Percentiles rank a stretch among this genome's conserved stretches.
phyloP scores from a whole-genome alignment of 805 yeast genomes.

The Torulaspora quercuum region DNA sequence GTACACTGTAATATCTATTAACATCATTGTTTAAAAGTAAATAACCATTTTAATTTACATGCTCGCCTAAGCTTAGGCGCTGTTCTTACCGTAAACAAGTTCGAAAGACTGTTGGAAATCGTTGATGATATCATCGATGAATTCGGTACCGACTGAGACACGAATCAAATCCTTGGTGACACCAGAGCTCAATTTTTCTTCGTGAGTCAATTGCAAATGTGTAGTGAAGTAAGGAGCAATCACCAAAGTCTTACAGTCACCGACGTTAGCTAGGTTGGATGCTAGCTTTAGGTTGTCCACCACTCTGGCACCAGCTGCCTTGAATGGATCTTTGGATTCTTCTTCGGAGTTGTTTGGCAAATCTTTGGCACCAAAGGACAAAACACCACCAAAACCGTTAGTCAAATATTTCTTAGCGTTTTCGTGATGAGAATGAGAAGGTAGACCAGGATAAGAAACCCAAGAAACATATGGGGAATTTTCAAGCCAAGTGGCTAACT shows the following conservation, averaged over 20 bases:
- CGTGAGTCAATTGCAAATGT: constrained; percentile 83
- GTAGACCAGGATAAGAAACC: constrained; percentile 92
- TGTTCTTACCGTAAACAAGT: constrained; percentile 44
- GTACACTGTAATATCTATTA: constrained; percentile 1
- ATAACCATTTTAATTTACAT: constrained; percentile 1
- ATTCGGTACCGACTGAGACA: constrained; percentile 87
- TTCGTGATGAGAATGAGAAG: constrained; percentile 71
- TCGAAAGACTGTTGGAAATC: constrained; percentile 87
- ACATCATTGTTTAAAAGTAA: constrained; percentile 1
- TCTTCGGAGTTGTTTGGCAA: constrained; percentile 37
- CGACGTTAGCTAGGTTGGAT: constrained; percentile 92
- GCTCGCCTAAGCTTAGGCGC: constrained; percentile 14
- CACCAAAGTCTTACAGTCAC: constrained; percentile 92
- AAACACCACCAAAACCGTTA: constrained; percentile 80
- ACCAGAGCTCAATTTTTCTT: constrained; percentile 79
- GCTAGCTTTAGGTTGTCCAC: constrained; percentile 83
- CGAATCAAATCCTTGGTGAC: constrained; percentile 86
- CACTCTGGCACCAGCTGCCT: constrained; percentile 75
- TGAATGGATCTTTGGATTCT: constrained; percentile 56
- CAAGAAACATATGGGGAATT: constrained; percentile 69
- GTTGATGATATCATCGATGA: constrained; percentile 82
- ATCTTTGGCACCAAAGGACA: constrained; percentile 85
- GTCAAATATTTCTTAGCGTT: constrained; percentile 77
- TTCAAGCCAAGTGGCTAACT: constrained; percentile 75
- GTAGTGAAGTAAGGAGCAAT: constrained; percentile 96